Evolutionary conservation across 2,329 filamentous ascomycete species (phyloP).

Genomic region (Stachybotrys chartarum): DNA sequence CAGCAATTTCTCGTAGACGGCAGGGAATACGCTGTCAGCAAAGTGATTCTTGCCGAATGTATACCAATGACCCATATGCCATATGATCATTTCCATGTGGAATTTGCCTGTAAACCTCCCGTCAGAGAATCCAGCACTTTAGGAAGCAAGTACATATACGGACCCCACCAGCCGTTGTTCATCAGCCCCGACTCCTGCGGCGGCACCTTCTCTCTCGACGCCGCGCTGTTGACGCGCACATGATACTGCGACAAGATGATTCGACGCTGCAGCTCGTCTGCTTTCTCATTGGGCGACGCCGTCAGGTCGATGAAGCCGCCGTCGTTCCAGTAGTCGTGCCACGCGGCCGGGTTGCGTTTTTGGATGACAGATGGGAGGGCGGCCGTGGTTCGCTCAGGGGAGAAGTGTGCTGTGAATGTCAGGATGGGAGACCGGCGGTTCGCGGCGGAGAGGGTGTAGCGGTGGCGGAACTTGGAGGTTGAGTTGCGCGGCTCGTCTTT

Average conservation of each 20-base stretch:
- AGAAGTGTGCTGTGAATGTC: conserved; percentile 26
- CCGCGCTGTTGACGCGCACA: conserved; percentile 33
- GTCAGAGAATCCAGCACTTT: neutral
- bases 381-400: conserved; percentile 14
- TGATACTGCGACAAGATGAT: conserved; percentile 36
- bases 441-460: conserved; percentile 19
- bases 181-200: conserved; percentile 37
- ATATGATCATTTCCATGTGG: conserved; percentile 36
- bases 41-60: conserved; percentile 29
- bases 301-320: conserved; percentile 36
- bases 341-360: conserved; percentile 16
- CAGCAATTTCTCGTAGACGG: conserved; percentile 40
- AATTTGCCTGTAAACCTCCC: conserved; percentile 20
- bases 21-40: conserved; percentile 28
- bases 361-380: conserved; percentile 15
- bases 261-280: conserved; percentile 34
- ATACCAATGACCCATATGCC: conserved; percentile 33
- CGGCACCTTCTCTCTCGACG: conserved; percentile 17
- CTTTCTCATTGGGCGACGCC: conserved; percentile 23
- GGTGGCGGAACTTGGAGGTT: conserved; percentile 17
- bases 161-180: conserved; percentile 39
- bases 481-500: conserved; percentile 15
- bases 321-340: conserved; percentile 28
- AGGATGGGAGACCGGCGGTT: conserved; percentile 4
- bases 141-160: neutral